These are phyloP conservation scores for Solanum chacoense DNA, from an alignment of 305 asterid genomes.

Conservation along the genomic window DNA sequence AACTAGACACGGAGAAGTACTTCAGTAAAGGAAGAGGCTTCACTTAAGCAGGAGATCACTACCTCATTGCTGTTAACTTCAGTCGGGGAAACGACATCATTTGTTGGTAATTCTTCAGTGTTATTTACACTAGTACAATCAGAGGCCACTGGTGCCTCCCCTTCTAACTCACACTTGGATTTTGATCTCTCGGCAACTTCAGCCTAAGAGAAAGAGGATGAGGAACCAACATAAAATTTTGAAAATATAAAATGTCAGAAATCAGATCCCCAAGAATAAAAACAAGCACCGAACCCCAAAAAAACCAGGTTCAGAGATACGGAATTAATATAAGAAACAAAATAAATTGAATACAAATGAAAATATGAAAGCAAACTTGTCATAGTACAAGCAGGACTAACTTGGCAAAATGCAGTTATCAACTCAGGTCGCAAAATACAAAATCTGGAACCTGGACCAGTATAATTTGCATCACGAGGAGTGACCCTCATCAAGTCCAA, in stretches of 20 bases:
- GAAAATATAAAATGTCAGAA: background rate
- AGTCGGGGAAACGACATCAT: conserved; percentile 13
- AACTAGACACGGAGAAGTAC: background rate
- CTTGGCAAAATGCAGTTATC: conserved; percentile 71
- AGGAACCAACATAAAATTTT: background rate
- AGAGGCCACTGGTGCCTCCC: conserved; percentile 21
- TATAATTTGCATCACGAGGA: conserved; percentile 94
- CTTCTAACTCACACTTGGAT: conserved; percentile 29
- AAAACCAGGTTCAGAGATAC: background rate
- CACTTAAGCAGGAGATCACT: conserved; percentile 7
- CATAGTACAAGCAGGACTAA: conserved; percentile 20
- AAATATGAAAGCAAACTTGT: background rate
- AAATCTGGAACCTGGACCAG: conserved; percentile 71
- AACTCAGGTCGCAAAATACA: conserved; percentile 90
- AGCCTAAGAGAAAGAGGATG: conserved; percentile 24
- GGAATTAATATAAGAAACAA: background rate
- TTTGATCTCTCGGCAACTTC: conserved; percentile 51
- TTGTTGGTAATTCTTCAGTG: conserved; percentile 20
- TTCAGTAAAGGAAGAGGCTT: background rate
- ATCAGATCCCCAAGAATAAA: background rate
- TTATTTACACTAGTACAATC: conserved; percentile 31
- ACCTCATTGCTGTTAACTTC: conserved; percentile 27
- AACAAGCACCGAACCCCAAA: background rate
- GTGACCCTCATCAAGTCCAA: conserved; percentile 97
- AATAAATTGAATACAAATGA: background rate